A percentile compares a stretch with the other conserved stretches of the same genome.
These are phyloP conservation scores for Spathaspora boniae DNA, from an alignment of 805 yeast genomes.

Conservation along the genomic window DNA sequence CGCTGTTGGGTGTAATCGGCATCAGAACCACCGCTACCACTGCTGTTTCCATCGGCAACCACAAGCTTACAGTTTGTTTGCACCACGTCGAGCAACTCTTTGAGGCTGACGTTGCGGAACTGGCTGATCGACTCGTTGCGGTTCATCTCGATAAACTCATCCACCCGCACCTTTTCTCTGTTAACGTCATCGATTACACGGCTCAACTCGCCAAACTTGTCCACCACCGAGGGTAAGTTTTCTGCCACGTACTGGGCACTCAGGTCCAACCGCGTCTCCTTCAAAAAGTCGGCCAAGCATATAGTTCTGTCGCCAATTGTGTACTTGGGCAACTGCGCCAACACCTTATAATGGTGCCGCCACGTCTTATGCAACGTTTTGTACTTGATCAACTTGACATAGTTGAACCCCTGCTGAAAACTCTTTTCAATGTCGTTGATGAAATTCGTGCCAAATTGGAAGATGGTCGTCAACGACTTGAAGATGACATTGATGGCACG, in stretches of 20 bases:
- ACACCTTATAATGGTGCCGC: conserved; percentile 28
- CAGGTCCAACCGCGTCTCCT: conserved; percentile 21
- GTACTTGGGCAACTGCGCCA: conserved; percentile 33
- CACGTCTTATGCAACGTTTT: conserved; percentile 41
- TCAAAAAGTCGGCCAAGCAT: conserved; percentile 30
- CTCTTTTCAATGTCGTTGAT: conserved; percentile 47
- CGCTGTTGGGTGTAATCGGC: conserved; percentile 16
- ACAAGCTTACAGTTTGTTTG: conserved; percentile 5
- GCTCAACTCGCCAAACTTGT: conserved; percentile 30
- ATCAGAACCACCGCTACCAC: conserved; percentile 10
- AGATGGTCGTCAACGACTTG: conserved; percentile 44
- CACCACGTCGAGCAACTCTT: conserved; percentile 11
- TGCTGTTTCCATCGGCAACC: conserved; percentile 12
- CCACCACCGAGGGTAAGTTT: conserved; percentile 28
- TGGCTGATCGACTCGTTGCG: conserved; percentile 33
- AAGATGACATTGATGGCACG: conserved; percentile 40
- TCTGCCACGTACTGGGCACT: conserved; percentile 27
- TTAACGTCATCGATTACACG: conserved; percentile 34
- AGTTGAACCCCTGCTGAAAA: conserved; percentile 36
- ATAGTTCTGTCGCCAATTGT: conserved; percentile 26
- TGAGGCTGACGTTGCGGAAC: conserved; percentile 21
- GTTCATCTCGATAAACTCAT: conserved; percentile 38
- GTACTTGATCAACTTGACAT: conserved; percentile 33
- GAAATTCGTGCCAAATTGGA: conserved; percentile 48
- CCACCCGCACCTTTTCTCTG: conserved; percentile 33